Conservation (phyloP, 352 stramenopile species). For the Phytopythium ostracodes region DNA sequence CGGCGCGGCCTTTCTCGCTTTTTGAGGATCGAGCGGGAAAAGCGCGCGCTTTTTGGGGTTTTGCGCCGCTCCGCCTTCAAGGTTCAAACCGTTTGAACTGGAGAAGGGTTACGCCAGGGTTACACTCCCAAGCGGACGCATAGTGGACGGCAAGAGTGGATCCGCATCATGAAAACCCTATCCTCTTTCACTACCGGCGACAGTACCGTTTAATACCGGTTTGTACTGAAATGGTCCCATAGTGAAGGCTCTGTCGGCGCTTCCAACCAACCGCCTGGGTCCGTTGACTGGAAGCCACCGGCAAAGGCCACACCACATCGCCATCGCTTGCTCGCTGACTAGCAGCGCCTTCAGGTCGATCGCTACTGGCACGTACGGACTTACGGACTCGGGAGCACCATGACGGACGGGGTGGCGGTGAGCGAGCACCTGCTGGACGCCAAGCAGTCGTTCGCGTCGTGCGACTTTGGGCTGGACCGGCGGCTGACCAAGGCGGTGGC, state of each 20-base stretch:
- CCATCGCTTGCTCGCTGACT: background rate
- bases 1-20: background rate
- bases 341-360: too few species aligned
- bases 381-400: background rate
- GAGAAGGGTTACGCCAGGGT: background rate
- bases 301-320: background rate
- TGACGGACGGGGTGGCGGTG: slow-evolving; percentile 31
- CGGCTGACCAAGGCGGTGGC: slow-evolving; percentile 90
- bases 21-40: background rate
- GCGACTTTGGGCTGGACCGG: slow-evolving; percentile 89
- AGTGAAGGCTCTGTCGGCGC: background rate
- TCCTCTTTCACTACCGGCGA: too few species aligned
- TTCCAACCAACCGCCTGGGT: slow-evolving; percentile 20
- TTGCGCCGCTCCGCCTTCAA: background rate
- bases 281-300: slow-evolving; percentile 4
- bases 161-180: too few species aligned
- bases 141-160: too few species aligned
- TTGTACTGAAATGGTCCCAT: background rate
- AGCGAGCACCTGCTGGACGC: slow-evolving; percentile 71
- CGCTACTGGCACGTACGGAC: background rate
- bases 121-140: background rate
- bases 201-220: background rate
- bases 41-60: background rate
- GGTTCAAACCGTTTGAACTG: background rate
- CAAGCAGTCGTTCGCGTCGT: slow-evolving; percentile 73